Percentiles rank a stretch among this genome's conserved stretches.
These are phyloP conservation scores for Coemansia sp. DNA, from an alignment of 192 early-diverging fungal genomes.

Conservation along the genomic window DNA sequence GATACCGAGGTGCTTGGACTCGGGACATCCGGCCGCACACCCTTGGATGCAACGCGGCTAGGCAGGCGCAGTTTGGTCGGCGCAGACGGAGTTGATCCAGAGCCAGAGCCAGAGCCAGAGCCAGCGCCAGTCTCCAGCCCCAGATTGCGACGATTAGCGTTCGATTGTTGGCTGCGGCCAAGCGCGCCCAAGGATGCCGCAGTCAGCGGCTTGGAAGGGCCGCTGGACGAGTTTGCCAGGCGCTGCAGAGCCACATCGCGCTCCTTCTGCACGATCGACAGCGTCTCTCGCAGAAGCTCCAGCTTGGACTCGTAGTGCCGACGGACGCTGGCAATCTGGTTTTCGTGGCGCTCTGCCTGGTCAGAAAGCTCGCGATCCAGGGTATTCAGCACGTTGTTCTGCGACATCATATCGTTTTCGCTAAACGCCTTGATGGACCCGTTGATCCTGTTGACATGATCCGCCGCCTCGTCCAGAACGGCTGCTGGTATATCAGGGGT, in stretches of 20 bases:
- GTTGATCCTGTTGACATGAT: conserved; percentile 1
- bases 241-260: conserved; percentile 46
- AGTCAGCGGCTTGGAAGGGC: conserved; percentile 1
- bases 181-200: not conserved
- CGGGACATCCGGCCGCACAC: conserved; percentile 10
- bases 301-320: conserved; percentile 46
- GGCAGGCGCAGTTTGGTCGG: conserved; percentile 43
- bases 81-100: not conserved
- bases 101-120: not conserved
- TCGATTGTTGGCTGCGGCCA: not conserved
- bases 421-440: conserved; percentile 17
- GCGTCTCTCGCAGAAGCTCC: conserved; percentile 41
- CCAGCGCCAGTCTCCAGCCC: conserved; percentile 15
- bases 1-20: conserved; percentile 10
- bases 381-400: conserved; percentile 37
- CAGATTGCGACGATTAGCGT: conserved; percentile 14
- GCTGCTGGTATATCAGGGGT: conserved; percentile 15
- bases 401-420: conserved; percentile 30
- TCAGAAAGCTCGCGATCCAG: conserved; percentile 47
- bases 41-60: conserved; percentile 19
- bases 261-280: conserved; percentile 45
- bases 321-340: conserved; percentile 49
- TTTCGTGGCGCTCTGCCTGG: conserved; percentile 50
- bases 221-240: conserved; percentile 20
- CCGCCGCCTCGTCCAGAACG: conserved; percentile 16